Percentiles rank a stretch among this genome's conserved stretches.
Evolutionary conservation across 345 rosid species (phyloP).

Genomic region (Carallia pectinifolia): DNA sequence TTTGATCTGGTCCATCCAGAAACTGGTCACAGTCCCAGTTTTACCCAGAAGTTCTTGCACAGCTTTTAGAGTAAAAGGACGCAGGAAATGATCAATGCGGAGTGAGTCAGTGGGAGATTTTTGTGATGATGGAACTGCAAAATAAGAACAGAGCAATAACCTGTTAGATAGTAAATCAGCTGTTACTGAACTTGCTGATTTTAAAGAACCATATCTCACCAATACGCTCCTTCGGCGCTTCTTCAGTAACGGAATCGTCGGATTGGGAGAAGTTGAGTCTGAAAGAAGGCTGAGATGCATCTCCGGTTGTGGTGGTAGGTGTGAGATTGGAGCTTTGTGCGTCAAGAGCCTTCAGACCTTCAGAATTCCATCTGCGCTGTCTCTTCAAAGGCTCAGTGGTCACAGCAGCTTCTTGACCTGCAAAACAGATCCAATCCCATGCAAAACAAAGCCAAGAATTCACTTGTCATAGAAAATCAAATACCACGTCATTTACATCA

Average conservation of each 20-base stretch:
- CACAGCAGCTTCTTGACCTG: conserved; percentile 71
- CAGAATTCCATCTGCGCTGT: conserved; percentile 90
- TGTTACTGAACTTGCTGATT: not conserved
- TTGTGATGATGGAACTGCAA: conserved; percentile 84
- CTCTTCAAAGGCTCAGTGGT: conserved; percentile 72
- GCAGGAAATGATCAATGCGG: conserved; percentile 80
- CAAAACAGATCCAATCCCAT: conserved; percentile 2
- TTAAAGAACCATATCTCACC: conserved; percentile 48
- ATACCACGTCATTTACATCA: not conserved
- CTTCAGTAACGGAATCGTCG: conserved; percentile 60
- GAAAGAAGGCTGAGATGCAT: conserved; percentile 34
- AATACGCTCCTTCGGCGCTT: conserved; percentile 72
- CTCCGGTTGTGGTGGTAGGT: conserved; percentile 62
- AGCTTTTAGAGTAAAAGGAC: conserved; percentile 96
- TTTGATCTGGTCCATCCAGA: conserved; percentile 99
- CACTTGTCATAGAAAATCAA: not conserved
- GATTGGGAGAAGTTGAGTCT: conserved; percentile 65
- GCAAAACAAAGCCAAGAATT: not conserved
- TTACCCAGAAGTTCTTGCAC: conserved; percentile 92
- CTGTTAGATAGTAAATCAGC: conserved; percentile 4
- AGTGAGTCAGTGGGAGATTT: conserved; percentile 77
- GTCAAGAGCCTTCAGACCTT: conserved; percentile 56
- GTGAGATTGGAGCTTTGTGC: conserved; percentile 44
- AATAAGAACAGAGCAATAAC: conserved; percentile 12
- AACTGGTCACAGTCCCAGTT: conserved; percentile 69